Base-by-base conservation (phyloP, 371 early-diverging fungal species). In the Mucor racemosus region DNA sequence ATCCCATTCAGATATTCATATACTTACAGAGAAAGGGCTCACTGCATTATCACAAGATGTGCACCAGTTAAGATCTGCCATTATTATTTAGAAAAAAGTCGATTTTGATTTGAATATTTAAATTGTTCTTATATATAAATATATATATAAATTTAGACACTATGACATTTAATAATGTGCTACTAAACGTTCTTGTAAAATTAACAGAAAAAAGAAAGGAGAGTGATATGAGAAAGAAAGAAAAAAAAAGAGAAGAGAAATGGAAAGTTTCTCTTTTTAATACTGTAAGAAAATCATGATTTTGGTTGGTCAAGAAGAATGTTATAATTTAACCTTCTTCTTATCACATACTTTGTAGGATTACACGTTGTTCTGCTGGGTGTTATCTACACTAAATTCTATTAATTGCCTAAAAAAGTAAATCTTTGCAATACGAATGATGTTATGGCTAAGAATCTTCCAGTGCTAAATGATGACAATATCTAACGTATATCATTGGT, bases 1-100 rank as follows among this genome's bases (percentile, higher is more conserved):
- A 19, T 34, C 0, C 4, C 4, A 11, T 6, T 11, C 7, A 14
- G 7, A 36, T 9, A 19, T 4, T 13, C 39, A 39, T 41, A 7
- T 17, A 50, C 77, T 65, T 75, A 79, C 80, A 31, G 76, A 76
- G 54, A 68, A 79, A 39, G 73, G 80, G 48, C 65, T 76, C 41
- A 80, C 66, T 40, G 78, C 74, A 64, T 74, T 76, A 53, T 79
- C 79, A 44, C 79, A 79, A 44, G 65, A 76, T 15, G 79, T 76
- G 66, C 78, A 78, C 78, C 78, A 78, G 57, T 78, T 76, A 15
- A 76, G 64, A 63, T 76, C 73, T 31, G 68, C 48, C 76, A 76
- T 76, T 15, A 38, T 62, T 53, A 61, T 50, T 50, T 21, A 21
- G 17, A 53, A 14, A 26, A 26, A 31, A 14, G 14, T 53, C 19